Percentiles rank a stretch among this genome's conserved stretches.
Conservation (phyloP, 805 yeast species). For the Candida koratica region DNA sequence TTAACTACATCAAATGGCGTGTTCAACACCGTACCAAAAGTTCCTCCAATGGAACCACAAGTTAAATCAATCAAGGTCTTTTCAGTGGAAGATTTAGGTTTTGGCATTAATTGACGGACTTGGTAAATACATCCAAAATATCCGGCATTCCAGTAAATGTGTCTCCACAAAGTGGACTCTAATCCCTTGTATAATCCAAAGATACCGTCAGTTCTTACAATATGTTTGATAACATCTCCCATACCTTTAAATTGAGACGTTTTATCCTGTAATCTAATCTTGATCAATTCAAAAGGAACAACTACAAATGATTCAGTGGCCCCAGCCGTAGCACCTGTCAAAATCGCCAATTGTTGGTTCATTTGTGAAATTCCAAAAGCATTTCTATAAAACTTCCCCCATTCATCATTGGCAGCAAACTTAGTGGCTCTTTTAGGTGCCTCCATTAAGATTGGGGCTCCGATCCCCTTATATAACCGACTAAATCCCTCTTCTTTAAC, state of each 20-base stretch:
- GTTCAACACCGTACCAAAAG: conserved; percentile 89
- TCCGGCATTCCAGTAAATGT: conserved; percentile 95
- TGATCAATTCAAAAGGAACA: conserved; percentile 94
- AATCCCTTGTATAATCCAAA: conserved; percentile 88
- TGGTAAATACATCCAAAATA: conserved; percentile 94
- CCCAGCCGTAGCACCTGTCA: conserved; percentile 98
- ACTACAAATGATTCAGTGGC: conserved; percentile 95
- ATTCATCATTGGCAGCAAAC: conserved; percentile 96
- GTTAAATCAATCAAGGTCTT: conserved; percentile 82
- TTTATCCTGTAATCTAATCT: conserved; percentile 90
- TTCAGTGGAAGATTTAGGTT: conserved; percentile 63
- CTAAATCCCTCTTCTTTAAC: conserved; percentile 80
- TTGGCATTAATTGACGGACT: conserved; percentile 74
- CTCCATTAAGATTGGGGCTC: conserved; percentile 97
- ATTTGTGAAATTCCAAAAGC: conserved; percentile 63
- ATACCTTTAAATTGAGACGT: conserved; percentile 79
- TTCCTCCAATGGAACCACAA: conserved; percentile 96
- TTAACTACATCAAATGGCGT: conserved; percentile 98
- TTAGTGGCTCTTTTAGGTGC: conserved; percentile 99
- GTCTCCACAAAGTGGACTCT: conserved; percentile 98
- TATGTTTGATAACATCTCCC: conserved; percentile 71
- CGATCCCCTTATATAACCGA: conserved; percentile 86
- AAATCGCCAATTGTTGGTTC: conserved; percentile 79
- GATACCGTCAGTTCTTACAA: conserved; percentile 70
- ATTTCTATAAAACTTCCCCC: conserved; percentile 78